These are phyloP conservation scores for Myxozyma sirexii DNA, from an alignment of 805 yeast species.

Conservation along the genomic window DNA sequence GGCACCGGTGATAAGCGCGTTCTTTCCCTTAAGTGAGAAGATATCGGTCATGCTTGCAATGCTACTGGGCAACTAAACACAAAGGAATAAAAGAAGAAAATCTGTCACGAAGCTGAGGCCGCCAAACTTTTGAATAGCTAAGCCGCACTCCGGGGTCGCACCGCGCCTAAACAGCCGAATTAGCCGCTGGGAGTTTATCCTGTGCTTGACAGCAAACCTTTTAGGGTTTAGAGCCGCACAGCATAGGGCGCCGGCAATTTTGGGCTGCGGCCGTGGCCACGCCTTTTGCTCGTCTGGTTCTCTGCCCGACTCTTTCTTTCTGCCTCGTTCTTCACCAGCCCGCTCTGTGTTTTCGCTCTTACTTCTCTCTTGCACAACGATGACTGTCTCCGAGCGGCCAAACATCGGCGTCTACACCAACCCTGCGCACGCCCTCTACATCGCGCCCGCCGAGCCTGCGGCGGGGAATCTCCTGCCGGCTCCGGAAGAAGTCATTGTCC, in stretches of 20 bases:
- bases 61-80: not conserved
- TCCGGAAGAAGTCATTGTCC: constrained; percentile 53
- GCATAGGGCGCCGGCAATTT: not conserved
- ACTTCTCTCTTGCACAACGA: not conserved
- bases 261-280: not conserved
- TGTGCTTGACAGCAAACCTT: too few species aligned
- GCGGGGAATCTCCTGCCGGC: constrained; percentile 40
- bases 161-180: not conserved
- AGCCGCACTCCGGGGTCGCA: too few species aligned
- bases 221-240: not conserved
- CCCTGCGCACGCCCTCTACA: constrained; percentile 31
- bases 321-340: not conserved
- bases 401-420: constrained; percentile 32
- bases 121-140: too few species aligned
- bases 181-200: not conserved
- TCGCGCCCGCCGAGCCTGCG: constrained; percentile 22
- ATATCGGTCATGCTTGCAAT: constrained; percentile 13
- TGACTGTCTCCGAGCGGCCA: constrained; percentile 20
- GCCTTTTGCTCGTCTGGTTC: not conserved
- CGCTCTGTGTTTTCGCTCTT: not conserved
- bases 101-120: not conserved
- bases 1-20: constrained; percentile 54
- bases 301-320: not conserved
- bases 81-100: not conserved
- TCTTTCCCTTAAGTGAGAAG: constrained; percentile 43